Evolutionary conservation across 768 basidiomycete genomes (phyloP), one percentile per base, ranked within the genome.

Genomic region (Mycena kentingensis): DNA sequence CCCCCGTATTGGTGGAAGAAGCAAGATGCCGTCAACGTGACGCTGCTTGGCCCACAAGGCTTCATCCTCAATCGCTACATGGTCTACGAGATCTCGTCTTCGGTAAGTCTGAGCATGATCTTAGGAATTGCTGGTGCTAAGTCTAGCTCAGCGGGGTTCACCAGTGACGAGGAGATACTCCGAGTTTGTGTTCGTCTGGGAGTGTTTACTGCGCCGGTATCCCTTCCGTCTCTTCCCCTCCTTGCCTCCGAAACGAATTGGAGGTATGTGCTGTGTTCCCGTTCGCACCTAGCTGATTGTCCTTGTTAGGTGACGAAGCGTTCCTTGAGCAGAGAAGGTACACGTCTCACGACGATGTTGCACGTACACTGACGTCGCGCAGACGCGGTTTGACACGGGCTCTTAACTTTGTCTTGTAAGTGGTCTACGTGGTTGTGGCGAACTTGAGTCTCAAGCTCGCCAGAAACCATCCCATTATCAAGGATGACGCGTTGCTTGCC

Each of bases 301-400:
- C 50, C 35, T 3, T 19, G 25, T 21, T 31, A 88, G 90, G 90
- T 29, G 97, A 98, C 66, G 90, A 90, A 36, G 78, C 81, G 28
- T 99, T 98, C 65, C 72, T 98, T 48, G 95, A 98, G 63, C 90
- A 97, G 63, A 81, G 96, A 71, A 78, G 91, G 87, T 87, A 62
- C 47, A 25, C 19, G 2, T 24, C 13, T 13, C 42, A 57, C 31
- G 28, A 39, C 35, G 21, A 4, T 44, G 27, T 27, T 34, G 24
- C 28, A 38, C 22, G n/a, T 32, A 48, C 27, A 45, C 37, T 26
- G 31, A 37, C 16, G 42, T 48, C 43, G 22, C 48, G 38, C 63
- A 93, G 93, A 63, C 85, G 86, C 66, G 93, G 91, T 13, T 77
- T 98, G 22, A 72, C 81, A 27, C 78, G 96, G 34, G 90, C 88